A percentile compares a stretch with the other conserved stretches of the same genome.
Conservation (phyloP, 129 eudicot species). For the Saposhnikovia divaricata region DNA sequence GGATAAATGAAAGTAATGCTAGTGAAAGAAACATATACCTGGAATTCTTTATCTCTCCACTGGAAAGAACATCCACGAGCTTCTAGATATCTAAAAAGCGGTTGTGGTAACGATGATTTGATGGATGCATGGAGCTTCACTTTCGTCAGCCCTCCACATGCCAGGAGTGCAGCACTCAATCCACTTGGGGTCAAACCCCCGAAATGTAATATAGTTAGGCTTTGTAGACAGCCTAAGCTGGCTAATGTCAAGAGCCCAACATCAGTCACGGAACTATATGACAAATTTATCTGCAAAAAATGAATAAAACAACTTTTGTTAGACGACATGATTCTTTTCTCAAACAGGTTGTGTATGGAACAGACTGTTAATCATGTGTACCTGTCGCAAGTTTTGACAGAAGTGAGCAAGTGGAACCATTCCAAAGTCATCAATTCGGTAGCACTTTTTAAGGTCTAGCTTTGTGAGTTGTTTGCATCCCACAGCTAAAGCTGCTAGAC, state of each 20-base stretch:
- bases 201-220: slow-evolving; percentile 67
- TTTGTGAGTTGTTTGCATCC: slow-evolving; percentile 72
- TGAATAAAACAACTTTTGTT: background rate
- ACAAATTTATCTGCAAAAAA: slow-evolving; percentile 67
- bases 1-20: background rate
- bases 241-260: slow-evolving; percentile 77
- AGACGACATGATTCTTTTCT: slow-evolving; percentile 5
- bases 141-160: slow-evolving; percentile 80
- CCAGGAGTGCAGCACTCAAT: slow-evolving; percentile 64
- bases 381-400: slow-evolving; percentile 88
- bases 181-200: slow-evolving; percentile 66
- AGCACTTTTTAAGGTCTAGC: slow-evolving; percentile 80
- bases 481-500: slow-evolving; percentile 72
- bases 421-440: slow-evolving; percentile 60
- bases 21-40: slow-evolving; percentile 27
- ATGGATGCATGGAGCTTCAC: slow-evolving; percentile 82
- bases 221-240: slow-evolving; percentile 79
- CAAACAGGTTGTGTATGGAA: background rate
- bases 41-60: slow-evolving; percentile 72
- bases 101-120: slow-evolving; percentile 51
- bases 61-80: slow-evolving; percentile 84
- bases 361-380: slow-evolving; percentile 12
- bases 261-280: slow-evolving; percentile 80
- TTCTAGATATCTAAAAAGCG: slow-evolving; percentile 62
- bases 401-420: slow-evolving; percentile 81